These are phyloP conservation scores for Aspergillus pseudotamarii DNA, from an alignment of 2,329 filamentous ascomycete species.

Conservation along the genomic window DNA sequence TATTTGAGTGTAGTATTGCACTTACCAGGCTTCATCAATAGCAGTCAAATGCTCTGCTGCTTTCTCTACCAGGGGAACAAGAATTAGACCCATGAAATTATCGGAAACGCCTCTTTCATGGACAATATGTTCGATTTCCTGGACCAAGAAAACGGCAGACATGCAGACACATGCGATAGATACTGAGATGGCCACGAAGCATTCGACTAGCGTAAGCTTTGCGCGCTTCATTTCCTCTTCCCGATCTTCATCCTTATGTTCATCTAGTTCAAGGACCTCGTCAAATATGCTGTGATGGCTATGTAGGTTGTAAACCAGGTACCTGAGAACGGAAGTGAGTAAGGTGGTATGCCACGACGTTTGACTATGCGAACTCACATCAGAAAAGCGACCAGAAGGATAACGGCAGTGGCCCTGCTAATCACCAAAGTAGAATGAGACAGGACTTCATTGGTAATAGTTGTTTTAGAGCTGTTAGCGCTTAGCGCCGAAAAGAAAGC, in stretches of 20 bases:
- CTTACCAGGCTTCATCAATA: constrained; percentile 79
- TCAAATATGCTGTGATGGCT: constrained; percentile 78
- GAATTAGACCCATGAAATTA: constrained; percentile 70
- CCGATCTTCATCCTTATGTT: constrained; percentile 66
- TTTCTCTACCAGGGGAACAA: constrained; percentile 81
- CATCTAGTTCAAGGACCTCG: constrained; percentile 71
- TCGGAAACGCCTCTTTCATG: constrained; percentile 55
- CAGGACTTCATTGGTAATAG: constrained; percentile 47
- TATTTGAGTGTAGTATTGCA: not conserved
- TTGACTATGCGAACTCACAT: constrained; percentile 51
- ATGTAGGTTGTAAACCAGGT: constrained; percentile 72
- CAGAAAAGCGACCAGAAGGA: constrained; percentile 69
- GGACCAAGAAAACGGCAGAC: constrained; percentile 73
- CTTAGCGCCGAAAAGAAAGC: constrained; percentile 50
- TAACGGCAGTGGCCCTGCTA: constrained; percentile 70
- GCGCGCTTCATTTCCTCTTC: constrained; percentile 62
- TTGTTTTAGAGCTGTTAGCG: constrained; percentile 46
- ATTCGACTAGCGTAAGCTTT: constrained; percentile 76
- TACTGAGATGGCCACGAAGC: constrained; percentile 64
- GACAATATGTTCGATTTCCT: constrained; percentile 69
- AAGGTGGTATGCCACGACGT: not conserved
- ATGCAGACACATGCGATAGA: constrained; percentile 71
- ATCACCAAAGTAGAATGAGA: constrained; percentile 61
- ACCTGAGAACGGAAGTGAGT: constrained; percentile 33
- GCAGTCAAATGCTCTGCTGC: constrained; percentile 83